A percentile compares a stretch with the other conserved stretches of the same genome.
phyloP scores from a whole-genome alignment of 2,329 filamentous ascomycete species.

The Decorospora gaudefroyi region DNA sequence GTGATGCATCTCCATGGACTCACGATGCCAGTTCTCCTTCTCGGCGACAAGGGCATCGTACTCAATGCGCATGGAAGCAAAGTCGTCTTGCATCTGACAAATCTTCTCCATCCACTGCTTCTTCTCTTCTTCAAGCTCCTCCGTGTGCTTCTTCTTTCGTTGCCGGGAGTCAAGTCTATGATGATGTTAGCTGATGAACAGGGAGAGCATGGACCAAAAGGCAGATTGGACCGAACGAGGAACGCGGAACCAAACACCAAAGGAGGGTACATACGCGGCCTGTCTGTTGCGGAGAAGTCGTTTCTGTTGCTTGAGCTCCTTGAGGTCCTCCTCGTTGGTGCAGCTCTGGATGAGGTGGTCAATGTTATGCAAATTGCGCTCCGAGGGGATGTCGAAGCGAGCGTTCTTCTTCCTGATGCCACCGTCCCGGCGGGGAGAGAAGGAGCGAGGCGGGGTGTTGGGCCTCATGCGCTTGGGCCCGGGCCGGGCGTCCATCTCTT shows the following conservation, averaged over 20 bases:
- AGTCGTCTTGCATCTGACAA: slow-evolving; percentile 75
- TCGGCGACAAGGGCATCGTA: slow-evolving; percentile 54
- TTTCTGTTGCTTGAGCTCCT: slow-evolving; percentile 98
- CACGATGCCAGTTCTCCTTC: slow-evolving; percentile 70
- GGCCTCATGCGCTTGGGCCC: slow-evolving; percentile 63
- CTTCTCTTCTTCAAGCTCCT: slow-evolving; percentile 95
- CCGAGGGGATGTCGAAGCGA: slow-evolving; percentile 93
- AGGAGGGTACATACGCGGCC: slow-evolving; percentile 72
- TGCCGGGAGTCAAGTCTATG: slow-evolving; percentile 89
- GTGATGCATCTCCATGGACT: slow-evolving; percentile 74
- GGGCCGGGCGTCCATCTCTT: slow-evolving; percentile 56
- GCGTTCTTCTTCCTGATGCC: slow-evolving; percentile 99
- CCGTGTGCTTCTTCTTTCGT: slow-evolving; percentile 97
- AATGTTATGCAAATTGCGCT: slow-evolving; percentile 92
- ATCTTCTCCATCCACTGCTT: slow-evolving; percentile 83
- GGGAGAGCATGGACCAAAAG: slow-evolving; percentile 40
- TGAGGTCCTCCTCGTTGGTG: slow-evolving; percentile 88
- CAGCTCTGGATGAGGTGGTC: slow-evolving; percentile 88
- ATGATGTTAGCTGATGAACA: slow-evolving; percentile 45
- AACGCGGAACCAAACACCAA: slow-evolving; percentile 52
- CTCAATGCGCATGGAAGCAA: slow-evolving; percentile 69
- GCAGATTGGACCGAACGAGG: slow-evolving; percentile 35
- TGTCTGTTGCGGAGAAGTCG: slow-evolving; percentile 91
- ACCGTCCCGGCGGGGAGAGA: slow-evolving; percentile 77
- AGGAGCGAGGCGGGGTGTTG: slow-evolving; percentile 70